Percentiles rank a stretch among this genome's conserved stretches.
phyloP scores from a whole-genome alignment of 2,329 filamentous ascomycete species.

The Chaetomium sp. region DNA sequence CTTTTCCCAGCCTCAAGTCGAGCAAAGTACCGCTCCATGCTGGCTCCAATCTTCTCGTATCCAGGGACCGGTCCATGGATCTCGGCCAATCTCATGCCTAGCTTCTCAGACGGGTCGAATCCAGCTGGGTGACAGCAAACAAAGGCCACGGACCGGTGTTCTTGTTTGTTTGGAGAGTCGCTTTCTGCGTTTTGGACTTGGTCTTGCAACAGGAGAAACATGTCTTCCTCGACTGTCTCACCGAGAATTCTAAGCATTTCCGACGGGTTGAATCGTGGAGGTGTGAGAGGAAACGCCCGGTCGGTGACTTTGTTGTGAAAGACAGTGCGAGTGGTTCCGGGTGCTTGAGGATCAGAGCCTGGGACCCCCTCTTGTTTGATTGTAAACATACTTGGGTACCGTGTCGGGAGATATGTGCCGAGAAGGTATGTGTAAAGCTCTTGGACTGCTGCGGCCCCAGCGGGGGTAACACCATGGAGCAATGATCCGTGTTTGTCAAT shows the following conservation, averaged over 20 bases:
- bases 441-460: conserved; percentile 36
- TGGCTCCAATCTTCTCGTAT: conserved; percentile 48
- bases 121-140: conserved; percentile 47
- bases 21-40: conserved; percentile 50
- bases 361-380: no score
- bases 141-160: conserved; percentile 42
- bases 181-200: background rate
- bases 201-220: conserved; percentile 42
- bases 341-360: conserved; percentile 14
- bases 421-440: conserved; percentile 46
- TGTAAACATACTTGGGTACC: conserved; percentile 44
- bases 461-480: conserved; percentile 38
- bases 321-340: background rate
- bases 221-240: conserved; percentile 49
- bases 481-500: conserved; percentile 34
- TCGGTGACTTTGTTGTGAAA: conserved; percentile 38
- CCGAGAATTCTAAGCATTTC: conserved; percentile 37
- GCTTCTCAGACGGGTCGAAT: conserved; percentile 45
- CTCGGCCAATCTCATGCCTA: conserved; percentile 41
- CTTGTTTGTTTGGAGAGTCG: conserved; percentile 13
- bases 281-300: conserved; percentile 24
- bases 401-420: conserved; percentile 38
- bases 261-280: conserved; percentile 26
- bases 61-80: conserved; percentile 48
- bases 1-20: conserved; percentile 42